Evolutionary conservation across 257 asterid genomes (phyloP), one percentile per base, ranked within the genome.

Genomic region (Voacanga thouarsii): DNA sequence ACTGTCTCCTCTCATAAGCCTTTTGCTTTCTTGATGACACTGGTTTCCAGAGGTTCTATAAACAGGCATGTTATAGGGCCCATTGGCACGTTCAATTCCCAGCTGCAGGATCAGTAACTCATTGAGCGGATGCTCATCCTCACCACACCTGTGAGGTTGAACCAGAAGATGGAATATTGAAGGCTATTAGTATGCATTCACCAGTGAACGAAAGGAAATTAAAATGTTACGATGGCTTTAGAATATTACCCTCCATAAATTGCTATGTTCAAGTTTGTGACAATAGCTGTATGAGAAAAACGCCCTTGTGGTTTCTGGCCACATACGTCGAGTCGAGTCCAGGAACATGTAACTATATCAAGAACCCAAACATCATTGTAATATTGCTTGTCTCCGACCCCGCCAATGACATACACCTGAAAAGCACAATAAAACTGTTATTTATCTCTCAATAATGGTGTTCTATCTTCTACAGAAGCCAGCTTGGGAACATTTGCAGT

Each of bases 51-150:
- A 77, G 68, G 69, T 41, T 79, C 85, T 78, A 83, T 82, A 71
- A 1, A 76, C 39, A 41, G 83, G 81, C 6, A 88, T 64, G 77
- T 84, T 89, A 11, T n/a, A 26, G 12, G 57, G 61, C 41, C 78
- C 81, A 49, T 43, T 81, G 43, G 49, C 74, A 73, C 77, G 78
- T 33, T 84, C 90, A n/a, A 41, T 77, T 61, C 84, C 87, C 39
- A 85, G 84, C 85, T 86, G 91, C 79, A 95, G 82, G 80, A 93
- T 79, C 85, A 95, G 92, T 65, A 95, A 67, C 85, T 95, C 98
- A 12, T 89, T 91, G 63, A 89, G 87, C 3, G 99, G 99, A 33
- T 85, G 96, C 81, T 95, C 99, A 72, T 95, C 98, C 85, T 95
- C 97, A 2, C 99, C 99, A n/a, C 99, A 95, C 77, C 99, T 95